Conservation (phyloP, 106 monocot genomes). For the Ottelia alismoides region DNA sequence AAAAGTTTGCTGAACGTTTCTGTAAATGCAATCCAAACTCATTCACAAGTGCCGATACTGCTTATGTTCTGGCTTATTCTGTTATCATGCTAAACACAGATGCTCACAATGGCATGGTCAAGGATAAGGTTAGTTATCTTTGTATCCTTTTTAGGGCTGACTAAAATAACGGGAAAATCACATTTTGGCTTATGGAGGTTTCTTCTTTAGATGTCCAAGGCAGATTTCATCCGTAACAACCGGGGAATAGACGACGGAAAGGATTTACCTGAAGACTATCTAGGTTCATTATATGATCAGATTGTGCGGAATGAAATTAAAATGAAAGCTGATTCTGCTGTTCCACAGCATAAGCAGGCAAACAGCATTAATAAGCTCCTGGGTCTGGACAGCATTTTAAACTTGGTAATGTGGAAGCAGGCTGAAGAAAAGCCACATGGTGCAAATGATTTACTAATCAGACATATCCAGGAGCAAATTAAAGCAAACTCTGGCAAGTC, state of each 20-base stretch:
- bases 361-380: constrained; percentile 82
- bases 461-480: constrained; percentile 90
- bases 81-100: constrained; percentile 99
- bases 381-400: constrained; percentile 84
- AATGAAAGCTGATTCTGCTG: constrained; percentile 79
- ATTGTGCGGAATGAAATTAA: constrained; percentile 97
- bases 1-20: constrained; percentile 96
- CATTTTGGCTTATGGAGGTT: too few relatives aligned
- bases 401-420: constrained; percentile 77
- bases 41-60: constrained; percentile 95
- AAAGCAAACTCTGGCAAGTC: constrained; percentile 87
- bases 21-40: constrained; percentile 95
- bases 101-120: constrained; percentile 98
- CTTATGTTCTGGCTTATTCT: constrained; percentile 99
- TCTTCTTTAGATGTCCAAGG: constrained; percentile 79
- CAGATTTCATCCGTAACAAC: constrained; percentile 90
- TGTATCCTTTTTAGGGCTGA: too few relatives aligned
- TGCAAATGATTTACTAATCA: constrained; percentile 81
- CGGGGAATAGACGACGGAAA: constrained; percentile 97
- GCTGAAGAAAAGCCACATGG: constrained; percentile 84
- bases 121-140: constrained; percentile 64
- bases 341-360: constrained; percentile 57
- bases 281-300: constrained; percentile 82
- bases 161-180: too few relatives aligned
- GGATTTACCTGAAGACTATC: constrained; percentile 85